Conservation (phyloP, 768 basidiomycete genomes). For the Hydnomerulius pinastri region DNA sequence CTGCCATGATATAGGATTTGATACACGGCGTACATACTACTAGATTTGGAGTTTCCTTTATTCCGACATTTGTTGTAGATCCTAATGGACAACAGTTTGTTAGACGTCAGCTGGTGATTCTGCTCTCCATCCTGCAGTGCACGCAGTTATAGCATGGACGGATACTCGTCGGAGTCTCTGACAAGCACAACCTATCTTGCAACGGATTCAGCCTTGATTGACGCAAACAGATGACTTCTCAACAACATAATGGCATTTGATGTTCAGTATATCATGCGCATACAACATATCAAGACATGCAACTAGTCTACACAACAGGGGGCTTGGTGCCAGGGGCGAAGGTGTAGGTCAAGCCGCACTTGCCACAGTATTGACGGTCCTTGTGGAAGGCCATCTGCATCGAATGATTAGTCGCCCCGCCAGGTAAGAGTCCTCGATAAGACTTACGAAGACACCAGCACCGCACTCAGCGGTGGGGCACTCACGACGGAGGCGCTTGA, state of each 20-base stretch:
- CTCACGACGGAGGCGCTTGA: conserved; percentile 98
- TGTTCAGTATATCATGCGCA: conserved; percentile 9
- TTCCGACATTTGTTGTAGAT: neutral
- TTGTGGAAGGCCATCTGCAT: conserved; percentile 96
- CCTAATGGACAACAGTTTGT: neutral
- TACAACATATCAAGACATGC: conserved; percentile 10
- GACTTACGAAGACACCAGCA: conserved; percentile 80
- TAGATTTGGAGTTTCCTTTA: neutral
- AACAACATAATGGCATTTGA: conserved; percentile 7
- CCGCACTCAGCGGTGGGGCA: conserved; percentile 86
- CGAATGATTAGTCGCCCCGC: conserved; percentile 12
- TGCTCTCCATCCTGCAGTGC: too few relatives aligned
- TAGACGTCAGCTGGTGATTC: neutral
- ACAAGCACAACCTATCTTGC: too few relatives aligned
- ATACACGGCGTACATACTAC: neutral
- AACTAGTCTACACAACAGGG: conserved; percentile 55
- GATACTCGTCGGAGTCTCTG: too few relatives aligned
- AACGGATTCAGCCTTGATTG: neutral
- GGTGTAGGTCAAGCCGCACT: conserved; percentile 86
- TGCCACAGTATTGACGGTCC: conserved; percentile 98
- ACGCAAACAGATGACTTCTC: conserved; percentile 1
- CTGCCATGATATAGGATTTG: too few relatives aligned
- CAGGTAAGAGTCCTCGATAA: neutral
- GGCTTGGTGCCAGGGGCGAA: conserved; percentile 83
- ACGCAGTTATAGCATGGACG: too few relatives aligned